A percentile compares a stretch with the other conserved stretches of the same genome.
Evolutionary conservation across 2,329 filamentous ascomycete genomes (phyloP).

Genomic region (Pyricularia sp.): DNA sequence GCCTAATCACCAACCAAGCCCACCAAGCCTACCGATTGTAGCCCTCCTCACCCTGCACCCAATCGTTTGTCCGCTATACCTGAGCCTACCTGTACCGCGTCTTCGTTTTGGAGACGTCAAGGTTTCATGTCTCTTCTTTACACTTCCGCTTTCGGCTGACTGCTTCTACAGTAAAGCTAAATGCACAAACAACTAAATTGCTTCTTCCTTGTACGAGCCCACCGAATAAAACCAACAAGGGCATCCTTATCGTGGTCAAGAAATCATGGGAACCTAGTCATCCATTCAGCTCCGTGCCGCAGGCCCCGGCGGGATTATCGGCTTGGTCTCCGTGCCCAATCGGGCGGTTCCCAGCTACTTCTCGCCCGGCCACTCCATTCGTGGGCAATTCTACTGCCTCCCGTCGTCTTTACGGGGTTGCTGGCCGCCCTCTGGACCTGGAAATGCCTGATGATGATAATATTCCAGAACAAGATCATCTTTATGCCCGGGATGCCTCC

Average conservation of each 20-base stretch:
- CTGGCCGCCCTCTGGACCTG: conserved; percentile 54
- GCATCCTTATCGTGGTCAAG: not conserved
- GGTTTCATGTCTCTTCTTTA: not conserved
- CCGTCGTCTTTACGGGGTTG: conserved; percentile 56
- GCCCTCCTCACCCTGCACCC: not conserved
- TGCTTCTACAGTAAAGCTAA: not conserved
- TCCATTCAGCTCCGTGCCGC: not conserved
- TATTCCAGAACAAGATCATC: conserved; percentile 75
- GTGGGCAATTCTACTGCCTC: conserved; percentile 47
- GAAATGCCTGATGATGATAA: conserved; percentile 64
- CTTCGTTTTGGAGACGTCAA: not conserved
- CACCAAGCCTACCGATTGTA: not conserved
- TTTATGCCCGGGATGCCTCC: conserved; percentile 72
- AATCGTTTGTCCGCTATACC: not conserved
- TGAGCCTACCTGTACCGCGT: not conserved
- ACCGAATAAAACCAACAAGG: not conserved
- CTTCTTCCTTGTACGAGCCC: not conserved
- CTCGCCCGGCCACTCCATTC: conserved; percentile 19
- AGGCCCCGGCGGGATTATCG: not conserved
- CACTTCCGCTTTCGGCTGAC: not conserved
- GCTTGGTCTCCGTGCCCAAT: not conserved
- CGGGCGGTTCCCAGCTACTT: not conserved
- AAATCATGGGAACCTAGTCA: not conserved
- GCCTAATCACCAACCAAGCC: not conserved
- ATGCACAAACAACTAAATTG: not conserved